Conservation (phyloP, 768 basidiomycete genomes). For the Boletellus ananas region DNA sequence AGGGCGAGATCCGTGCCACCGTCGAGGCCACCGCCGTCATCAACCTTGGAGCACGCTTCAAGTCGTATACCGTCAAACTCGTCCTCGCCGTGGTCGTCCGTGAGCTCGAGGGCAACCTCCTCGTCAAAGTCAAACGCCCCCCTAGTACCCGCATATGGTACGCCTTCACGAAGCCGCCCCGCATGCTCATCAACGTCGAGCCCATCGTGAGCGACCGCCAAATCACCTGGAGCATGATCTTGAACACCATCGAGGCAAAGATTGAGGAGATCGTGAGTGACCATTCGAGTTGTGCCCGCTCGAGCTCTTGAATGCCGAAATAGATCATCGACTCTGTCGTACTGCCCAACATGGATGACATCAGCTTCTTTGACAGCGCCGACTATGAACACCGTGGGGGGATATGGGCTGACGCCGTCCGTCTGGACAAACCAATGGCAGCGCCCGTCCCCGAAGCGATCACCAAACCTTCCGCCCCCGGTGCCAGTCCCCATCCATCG, state of each 20-base stretch:
- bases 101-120: constrained; percentile 86
- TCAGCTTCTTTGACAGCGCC: constrained; percentile 86
- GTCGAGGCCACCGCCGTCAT: constrained; percentile 88
- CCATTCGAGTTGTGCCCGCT: not conserved
- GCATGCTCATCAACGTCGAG: constrained; percentile 85
- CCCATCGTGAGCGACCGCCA: constrained; percentile 94
- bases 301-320: constrained; percentile 65
- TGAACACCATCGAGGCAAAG: constrained; percentile 84
- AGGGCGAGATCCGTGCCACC: constrained; percentile 86
- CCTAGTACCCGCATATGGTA: constrained; percentile 94
- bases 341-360: constrained; percentile 97
- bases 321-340: constrained; percentile 95
- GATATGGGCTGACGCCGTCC: constrained; percentile 78
- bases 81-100: constrained; percentile 85
- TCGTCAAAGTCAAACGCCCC: constrained; percentile 89
- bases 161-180: constrained; percentile 85
- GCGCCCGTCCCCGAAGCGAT: constrained; percentile 5
- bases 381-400: constrained; percentile 72
- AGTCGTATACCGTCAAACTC: constrained; percentile 85
- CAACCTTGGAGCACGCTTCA: constrained; percentile 78
- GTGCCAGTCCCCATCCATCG: constrained; percentile 33
- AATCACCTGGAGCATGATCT: constrained; percentile 91
- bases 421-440: constrained; percentile 34
- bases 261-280: constrained; percentile 79
- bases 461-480: constrained; percentile 10